These are phyloP conservation scores for Mycena venus DNA, from an alignment of 768 basidiomycete species.

Conservation along the genomic window DNA sequence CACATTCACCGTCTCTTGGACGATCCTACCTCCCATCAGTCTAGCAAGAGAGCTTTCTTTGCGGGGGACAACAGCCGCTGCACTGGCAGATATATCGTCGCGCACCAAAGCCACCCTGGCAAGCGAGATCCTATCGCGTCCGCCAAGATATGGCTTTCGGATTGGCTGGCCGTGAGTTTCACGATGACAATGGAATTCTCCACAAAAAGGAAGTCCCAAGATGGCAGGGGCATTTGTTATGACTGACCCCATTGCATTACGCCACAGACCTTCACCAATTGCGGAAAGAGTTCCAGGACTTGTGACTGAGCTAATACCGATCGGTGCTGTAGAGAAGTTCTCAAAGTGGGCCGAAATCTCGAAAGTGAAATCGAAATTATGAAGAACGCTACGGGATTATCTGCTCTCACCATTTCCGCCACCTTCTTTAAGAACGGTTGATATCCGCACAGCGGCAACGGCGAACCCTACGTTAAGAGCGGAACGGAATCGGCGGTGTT, in stretches of 20 bases:
- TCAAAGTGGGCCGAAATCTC: slow-evolving; percentile 1
- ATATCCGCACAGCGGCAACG: neutral
- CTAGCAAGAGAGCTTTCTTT: neutral
- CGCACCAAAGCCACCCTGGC: neutral
- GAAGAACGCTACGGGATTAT: neutral
- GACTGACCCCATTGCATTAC: neutral
- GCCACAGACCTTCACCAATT: neutral
- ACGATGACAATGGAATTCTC: neutral
- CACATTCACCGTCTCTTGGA: neutral
- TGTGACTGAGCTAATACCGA: neutral
- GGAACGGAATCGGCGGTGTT: slow-evolving; percentile 1
- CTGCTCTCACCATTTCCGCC: neutral
- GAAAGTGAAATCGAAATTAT: neutral
- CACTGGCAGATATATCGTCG: neutral
- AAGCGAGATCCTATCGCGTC: neutral
- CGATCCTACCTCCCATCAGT: neutral
- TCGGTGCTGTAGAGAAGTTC: neutral
- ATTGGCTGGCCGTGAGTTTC: neutral
- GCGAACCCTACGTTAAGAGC: slow-evolving; percentile 2
- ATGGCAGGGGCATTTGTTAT: neutral
- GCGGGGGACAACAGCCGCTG: neutral
- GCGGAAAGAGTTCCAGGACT: neutral
- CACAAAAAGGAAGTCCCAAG: neutral
- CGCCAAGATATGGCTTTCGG: neutral
- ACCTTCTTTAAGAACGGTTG: neutral